Conservation (phyloP, 495 filamentous ascomycete species). For the Trichoderma reesei region DNA sequence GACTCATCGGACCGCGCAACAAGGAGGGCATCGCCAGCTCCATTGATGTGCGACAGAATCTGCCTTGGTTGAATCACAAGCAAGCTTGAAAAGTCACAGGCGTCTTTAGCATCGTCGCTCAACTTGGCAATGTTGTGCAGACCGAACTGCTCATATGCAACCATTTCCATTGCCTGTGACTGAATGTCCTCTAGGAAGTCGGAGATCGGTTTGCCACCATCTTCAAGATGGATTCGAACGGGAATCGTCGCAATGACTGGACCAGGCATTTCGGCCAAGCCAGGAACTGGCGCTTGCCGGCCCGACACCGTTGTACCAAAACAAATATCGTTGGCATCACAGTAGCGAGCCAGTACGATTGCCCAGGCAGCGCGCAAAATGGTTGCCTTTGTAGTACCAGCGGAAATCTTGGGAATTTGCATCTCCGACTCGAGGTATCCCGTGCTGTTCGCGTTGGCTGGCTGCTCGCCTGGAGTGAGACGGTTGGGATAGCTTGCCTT, state of each 20-base stretch:
- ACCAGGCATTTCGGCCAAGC: neutral
- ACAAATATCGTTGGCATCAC: neutral
- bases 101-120: conserved; percentile 17
- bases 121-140: conserved; percentile 6
- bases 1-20: too few species aligned
- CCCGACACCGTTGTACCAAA: conserved; percentile 11
- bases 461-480: neutral
- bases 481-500: neutral
- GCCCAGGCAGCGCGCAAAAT: conserved; percentile 9
- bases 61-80: conserved; percentile 10
- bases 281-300: conserved; percentile 13
- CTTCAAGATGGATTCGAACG: neutral
- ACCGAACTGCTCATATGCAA: conserved; percentile 5
- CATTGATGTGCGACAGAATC: neutral
- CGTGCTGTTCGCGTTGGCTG: neutral
- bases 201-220: neutral
- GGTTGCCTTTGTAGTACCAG: neutral
- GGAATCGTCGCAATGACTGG: conserved; percentile 1
- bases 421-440: neutral
- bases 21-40: neutral
- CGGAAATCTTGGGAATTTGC: neutral
- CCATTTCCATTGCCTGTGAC: neutral
- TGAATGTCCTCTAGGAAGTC: neutral
- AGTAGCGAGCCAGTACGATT: neutral
- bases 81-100: conserved; percentile 21